Conservation (phyloP, 768 basidiomycete species). For the Postia placenta region DNA sequence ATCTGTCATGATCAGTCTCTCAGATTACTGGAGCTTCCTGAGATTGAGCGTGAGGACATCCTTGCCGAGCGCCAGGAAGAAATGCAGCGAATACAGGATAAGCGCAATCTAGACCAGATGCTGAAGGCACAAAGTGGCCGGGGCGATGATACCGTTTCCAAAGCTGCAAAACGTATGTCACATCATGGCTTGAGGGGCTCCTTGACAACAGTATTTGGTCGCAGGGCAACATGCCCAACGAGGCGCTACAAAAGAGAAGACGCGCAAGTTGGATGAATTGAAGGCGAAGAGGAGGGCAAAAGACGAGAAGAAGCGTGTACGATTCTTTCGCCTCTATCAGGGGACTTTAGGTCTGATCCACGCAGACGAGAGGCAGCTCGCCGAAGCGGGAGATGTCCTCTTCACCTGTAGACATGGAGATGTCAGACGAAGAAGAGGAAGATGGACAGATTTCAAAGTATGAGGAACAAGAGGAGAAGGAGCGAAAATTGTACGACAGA, state of each 20-base stretch:
- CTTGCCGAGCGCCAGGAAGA: slow-evolving; percentile 77
- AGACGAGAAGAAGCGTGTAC: slow-evolving; percentile 79
- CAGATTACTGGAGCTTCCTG: slow-evolving; percentile 76
- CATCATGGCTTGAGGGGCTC: neutral
- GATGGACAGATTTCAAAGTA: slow-evolving; percentile 72
- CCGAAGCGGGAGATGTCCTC: slow-evolving; percentile 69
- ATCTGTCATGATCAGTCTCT: slow-evolving; percentile 13
- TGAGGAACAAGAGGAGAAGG: slow-evolving; percentile 70
- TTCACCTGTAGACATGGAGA: slow-evolving; percentile 83
- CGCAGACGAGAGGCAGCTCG: slow-evolving; percentile 43
- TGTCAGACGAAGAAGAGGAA: slow-evolving; percentile 70
- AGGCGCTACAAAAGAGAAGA: slow-evolving; percentile 77
- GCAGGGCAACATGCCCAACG: slow-evolving; percentile 69
- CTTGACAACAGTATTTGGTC: neutral
- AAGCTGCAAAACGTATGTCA: slow-evolving; percentile 71
- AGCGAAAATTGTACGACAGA: slow-evolving; percentile 44
- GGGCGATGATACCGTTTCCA: slow-evolving; percentile 55
- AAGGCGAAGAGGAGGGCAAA: slow-evolving; percentile 85
- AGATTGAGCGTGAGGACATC: slow-evolving; percentile 86
- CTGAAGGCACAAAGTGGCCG: slow-evolving; percentile 54
- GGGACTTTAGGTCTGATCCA: slow-evolving; percentile 13
- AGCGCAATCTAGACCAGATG: slow-evolving; percentile 67
- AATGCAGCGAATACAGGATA: slow-evolving; percentile 69
- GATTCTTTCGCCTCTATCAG: slow-evolving; percentile 15
- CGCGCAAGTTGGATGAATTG: slow-evolving; percentile 73